Base-by-base conservation (phyloP, 345 rosid genomes). In the Eucalyptus pauciflora region DNA sequence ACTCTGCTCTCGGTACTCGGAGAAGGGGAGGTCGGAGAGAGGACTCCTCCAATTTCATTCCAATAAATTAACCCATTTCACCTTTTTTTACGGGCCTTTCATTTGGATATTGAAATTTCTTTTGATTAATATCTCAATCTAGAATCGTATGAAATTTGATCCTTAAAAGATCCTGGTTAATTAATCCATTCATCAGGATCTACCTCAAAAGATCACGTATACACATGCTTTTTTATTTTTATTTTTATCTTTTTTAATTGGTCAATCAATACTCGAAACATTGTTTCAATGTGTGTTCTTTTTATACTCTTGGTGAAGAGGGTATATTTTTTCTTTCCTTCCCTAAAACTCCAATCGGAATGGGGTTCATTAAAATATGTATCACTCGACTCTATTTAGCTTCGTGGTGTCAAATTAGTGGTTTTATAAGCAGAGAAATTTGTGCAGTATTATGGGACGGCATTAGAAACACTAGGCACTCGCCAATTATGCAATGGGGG, bases 251-350 rank as follows among this genome's bases (percentile, higher is more conserved):
- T 27, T 1, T 29, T 62, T 29, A 62, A 62, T 62, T 62, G 69
- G 8, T 8, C 69, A 13, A 62, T 62, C 17, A 3, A 62, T 13
- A 27, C 16, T 62, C 5, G 2, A 27, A 27, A 62, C 7, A 62
- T 27, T 1, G 4, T 7, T 27, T 27, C 4, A 2, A 60, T 13
- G 29, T 3, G 8, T 0, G 0, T 3, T 60, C 31, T 12, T 60
- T 62, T 29, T 62, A 62, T 29, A 13, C 8, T 62, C 4, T 6
- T 1, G 1, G 7, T 29, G 7, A 13, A 13, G 33, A 62, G 33
- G 69, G 33, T 29, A n/a, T 27, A 6, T 62, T 62, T 27, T 12
- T 3, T 27, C 4, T 62, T 62, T 60, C 67, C 16, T 29, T 29
- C 15, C 69, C 4, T 0, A 3, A 1, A 62, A 62, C 16, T 62